phyloP scores from a whole-genome alignment of 768 basidiomycete species.

The Gymnopilus junonius region DNA sequence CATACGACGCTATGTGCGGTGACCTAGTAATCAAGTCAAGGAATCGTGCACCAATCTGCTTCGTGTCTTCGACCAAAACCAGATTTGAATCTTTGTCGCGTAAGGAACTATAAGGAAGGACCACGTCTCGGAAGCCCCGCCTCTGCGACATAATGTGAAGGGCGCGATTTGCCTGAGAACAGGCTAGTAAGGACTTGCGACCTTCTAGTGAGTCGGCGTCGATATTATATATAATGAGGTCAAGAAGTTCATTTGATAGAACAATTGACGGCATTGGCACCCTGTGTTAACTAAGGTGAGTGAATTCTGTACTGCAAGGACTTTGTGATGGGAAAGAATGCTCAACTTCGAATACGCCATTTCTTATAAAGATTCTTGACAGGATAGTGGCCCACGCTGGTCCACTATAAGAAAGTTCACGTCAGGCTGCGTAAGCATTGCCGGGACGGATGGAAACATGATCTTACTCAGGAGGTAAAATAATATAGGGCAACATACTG shows the following conservation, averaged over 20 bases:
- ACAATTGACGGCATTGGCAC: neutral
- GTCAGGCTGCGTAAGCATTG: too few relatives aligned
- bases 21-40: neutral
- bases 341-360: too few relatives aligned
- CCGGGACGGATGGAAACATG: too few relatives aligned
- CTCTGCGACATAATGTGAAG: neutral
- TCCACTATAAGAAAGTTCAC: too few relatives aligned
- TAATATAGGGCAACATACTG: too few relatives aligned
- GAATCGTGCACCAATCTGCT: neutral
- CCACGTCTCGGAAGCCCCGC: neutral
- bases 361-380: too few relatives aligned
- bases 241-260: neutral
- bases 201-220: neutral
- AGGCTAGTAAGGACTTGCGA: neutral
- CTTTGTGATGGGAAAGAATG: too few relatives aligned
- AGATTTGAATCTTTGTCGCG: neutral
- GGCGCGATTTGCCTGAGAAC: neutral
- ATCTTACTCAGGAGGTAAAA: too few relatives aligned
- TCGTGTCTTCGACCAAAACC: neutral
- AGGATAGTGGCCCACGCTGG: too few relatives aligned
- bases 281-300: too few relatives aligned
- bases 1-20: neutral
- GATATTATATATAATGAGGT: neutral
- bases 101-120: neutral
- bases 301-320: too few relatives aligned